Percentiles rank a stretch among this genome's conserved stretches.
Evolutionary conservation across 1,139 yeast species (phyloP).

Genomic region (Sugiyamaella grinbergsii): DNA sequence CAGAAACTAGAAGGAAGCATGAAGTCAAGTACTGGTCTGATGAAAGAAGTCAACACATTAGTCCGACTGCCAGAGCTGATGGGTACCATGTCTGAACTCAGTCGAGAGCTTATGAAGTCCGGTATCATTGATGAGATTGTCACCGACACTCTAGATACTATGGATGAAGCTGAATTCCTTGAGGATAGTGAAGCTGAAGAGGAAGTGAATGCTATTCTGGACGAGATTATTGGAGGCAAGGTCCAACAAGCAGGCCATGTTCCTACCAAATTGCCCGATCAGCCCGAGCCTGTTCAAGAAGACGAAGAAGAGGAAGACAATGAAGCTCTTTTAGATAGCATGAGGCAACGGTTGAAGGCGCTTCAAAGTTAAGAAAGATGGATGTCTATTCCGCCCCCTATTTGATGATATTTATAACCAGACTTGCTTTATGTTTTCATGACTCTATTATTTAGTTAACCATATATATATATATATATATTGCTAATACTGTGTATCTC

Average conservation of each 20-base stretch:
- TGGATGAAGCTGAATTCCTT: slow-evolving; percentile 67
- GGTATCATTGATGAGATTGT: slow-evolving; percentile 97
- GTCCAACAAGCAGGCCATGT: slow-evolving; percentile 44
- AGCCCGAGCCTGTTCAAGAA: slow-evolving; percentile 50
- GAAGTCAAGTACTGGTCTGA: slow-evolving; percentile 74
- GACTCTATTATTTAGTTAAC: not conserved
- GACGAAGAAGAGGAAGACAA: slow-evolving; percentile 64
- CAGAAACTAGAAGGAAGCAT: slow-evolving; percentile 80
- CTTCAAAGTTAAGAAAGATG: slow-evolving; percentile 59
- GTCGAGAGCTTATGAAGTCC: slow-evolving; percentile 79
- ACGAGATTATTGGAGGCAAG: slow-evolving; percentile 51
- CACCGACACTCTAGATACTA: slow-evolving; percentile 79
- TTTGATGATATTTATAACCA: slow-evolving; percentile 11
- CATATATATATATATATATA: not conserved
- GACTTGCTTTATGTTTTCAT: no score
- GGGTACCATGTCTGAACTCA: slow-evolving; percentile 82
- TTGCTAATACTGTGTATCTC: no score
- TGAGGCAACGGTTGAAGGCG: slow-evolving; percentile 87
- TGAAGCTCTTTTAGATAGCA: slow-evolving; percentile 71
- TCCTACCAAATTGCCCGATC: slow-evolving; percentile 40
- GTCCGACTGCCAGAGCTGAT: slow-evolving; percentile 78
- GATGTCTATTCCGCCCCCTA: not conserved
- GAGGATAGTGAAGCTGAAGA: slow-evolving; percentile 71
- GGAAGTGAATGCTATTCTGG: slow-evolving; percentile 61
- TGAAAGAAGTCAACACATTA: slow-evolving; percentile 85